These are phyloP conservation scores for Mitragyna speciosa DNA, from an alignment of 257 asterid genomes.

Conservation along the genomic window DNA sequence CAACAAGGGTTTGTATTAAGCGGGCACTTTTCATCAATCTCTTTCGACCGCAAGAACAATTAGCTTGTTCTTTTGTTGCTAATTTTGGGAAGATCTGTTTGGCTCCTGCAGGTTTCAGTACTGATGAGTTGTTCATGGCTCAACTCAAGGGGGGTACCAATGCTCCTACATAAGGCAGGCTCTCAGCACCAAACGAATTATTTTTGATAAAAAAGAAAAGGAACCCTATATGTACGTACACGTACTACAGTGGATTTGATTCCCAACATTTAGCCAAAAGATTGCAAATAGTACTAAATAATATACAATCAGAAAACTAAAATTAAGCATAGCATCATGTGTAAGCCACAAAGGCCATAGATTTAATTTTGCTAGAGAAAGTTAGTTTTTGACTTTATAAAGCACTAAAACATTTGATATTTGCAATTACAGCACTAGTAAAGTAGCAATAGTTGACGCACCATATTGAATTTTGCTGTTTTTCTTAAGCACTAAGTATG, in stretches of 20 bases:
- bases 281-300: background rate
- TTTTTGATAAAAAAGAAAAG: background rate
- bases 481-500: too few relatives aligned
- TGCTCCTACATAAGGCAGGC: background rate
- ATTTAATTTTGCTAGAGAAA: background rate
- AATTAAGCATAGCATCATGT: too few relatives aligned
- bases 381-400: background rate
- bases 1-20: background rate
- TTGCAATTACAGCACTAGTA: too few relatives aligned
- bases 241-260: constrained; percentile 30
- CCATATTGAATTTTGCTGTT: background rate
- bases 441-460: background rate
- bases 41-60: constrained; percentile 7
- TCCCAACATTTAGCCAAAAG: constrained; percentile 11
- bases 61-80: constrained; percentile 18
- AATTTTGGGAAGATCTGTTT: constrained; percentile 31
- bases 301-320: background rate
- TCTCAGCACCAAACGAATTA: background rate
- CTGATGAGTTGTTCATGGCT: constrained; percentile 30
- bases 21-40: background rate
- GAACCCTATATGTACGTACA: constrained; percentile 26
- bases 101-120: constrained; percentile 14
- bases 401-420: background rate
- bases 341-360: background rate
- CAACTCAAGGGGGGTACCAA: constrained; percentile 10